These are phyloP conservation scores for Phytophthora tubulina DNA, from an alignment of 352 stramenopile species.

Conservation along the genomic window DNA sequence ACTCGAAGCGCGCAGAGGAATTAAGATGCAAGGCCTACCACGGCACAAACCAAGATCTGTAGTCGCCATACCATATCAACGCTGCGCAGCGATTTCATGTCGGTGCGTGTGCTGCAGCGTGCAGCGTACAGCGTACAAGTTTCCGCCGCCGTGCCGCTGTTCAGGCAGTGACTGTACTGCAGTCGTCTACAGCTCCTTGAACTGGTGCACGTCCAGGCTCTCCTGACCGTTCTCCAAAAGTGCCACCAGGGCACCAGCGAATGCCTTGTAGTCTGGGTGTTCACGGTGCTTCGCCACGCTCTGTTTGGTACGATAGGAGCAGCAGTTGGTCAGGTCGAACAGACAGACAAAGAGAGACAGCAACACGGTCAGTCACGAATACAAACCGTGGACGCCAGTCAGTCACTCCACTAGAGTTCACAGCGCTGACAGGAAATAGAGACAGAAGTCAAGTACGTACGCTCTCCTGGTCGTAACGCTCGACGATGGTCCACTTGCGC, in stretches of 20 bases:
- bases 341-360: neutral
- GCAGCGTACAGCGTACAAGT: no score
- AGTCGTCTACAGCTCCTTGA: conserved; percentile 25
- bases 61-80: no score
- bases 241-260: conserved; percentile 13
- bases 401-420: no score
- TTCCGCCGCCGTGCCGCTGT: no score
- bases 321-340: neutral
- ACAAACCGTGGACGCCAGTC: no score
- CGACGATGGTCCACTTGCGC: conserved; percentile 32
- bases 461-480: conserved; percentile 34
- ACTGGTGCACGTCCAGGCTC: conserved; percentile 29
- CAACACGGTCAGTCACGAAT: conserved; percentile 11
- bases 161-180: no score
- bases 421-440: neutral
- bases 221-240: conserved; percentile 29
- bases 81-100: no score
- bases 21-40: no score
- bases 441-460: conserved; percentile 7
- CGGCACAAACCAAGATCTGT: no score
- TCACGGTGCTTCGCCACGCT: conserved; percentile 24
- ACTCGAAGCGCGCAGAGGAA: no score
- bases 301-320: conserved; percentile 3
- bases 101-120: no score
- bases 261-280: conserved; percentile 21